Conservation (phyloP, 2,329 filamentous ascomycete species). For the Cladophialophora carrionii region DNA sequence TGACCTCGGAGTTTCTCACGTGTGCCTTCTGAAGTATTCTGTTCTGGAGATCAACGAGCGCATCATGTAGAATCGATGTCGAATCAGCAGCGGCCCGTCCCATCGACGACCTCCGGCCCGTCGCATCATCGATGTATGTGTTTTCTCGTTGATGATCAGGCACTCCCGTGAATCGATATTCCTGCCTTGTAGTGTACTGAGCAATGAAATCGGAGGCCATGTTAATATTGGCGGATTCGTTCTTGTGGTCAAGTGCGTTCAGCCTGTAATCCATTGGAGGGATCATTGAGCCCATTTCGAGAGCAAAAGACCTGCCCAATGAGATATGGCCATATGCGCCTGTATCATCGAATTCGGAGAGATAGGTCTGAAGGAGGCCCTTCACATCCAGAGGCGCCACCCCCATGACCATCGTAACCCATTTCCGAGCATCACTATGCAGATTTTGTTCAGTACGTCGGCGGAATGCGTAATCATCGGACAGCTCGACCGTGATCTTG, state of each 20-base stretch:
- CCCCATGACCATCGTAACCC: conserved; percentile 79
- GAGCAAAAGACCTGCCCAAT: conserved; percentile 87
- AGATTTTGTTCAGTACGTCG: conserved; percentile 77
- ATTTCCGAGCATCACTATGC: conserved; percentile 73
- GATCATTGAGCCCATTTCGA: conserved; percentile 87
- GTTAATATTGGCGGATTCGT: conserved; percentile 72
- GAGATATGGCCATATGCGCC: conserved; percentile 89
- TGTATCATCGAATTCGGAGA: conserved; percentile 93
- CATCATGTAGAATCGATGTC: conserved; percentile 53
- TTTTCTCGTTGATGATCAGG: conserved; percentile 59
- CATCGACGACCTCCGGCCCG: conserved; percentile 28
- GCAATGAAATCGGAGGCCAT: conserved; percentile 94
- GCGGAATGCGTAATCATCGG: conserved; percentile 85
- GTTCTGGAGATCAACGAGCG: conserved; percentile 72
- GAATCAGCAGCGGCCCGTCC: conserved; percentile 40
- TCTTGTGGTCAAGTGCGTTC: conserved; percentile 75
- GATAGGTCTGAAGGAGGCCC: conserved; percentile 87
- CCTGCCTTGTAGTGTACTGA: conserved; percentile 94
- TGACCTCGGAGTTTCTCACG: conserved; percentile 73
- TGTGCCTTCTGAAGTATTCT: conserved; percentile 70
- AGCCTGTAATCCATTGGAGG: conserved; percentile 85
- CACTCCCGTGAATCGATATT: conserved; percentile 85
- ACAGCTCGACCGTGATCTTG: conserved; percentile 83
- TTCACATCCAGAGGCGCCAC: conserved; percentile 92
- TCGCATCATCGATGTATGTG: conserved; percentile 23